Conservation (phyloP, 805 yeast species). For the Blastobotrys americana region DNA sequence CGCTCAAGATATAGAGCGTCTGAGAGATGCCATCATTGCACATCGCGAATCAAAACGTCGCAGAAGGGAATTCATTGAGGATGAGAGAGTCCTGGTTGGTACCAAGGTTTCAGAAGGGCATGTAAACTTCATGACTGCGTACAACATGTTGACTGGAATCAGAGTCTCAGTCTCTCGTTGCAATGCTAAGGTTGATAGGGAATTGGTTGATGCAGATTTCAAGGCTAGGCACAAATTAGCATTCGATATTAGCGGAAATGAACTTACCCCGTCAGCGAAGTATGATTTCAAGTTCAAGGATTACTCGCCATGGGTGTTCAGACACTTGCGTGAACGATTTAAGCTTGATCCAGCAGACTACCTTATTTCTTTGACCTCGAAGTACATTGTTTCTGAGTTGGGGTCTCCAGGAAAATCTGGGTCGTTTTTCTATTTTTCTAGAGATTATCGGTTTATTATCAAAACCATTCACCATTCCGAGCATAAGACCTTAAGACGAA, state of each 20-base stretch:
- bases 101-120: constrained; percentile 88
- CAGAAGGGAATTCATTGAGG: constrained; percentile 29
- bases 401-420: constrained; percentile 98
- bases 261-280: constrained; percentile 84
- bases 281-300: constrained; percentile 96
- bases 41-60: constrained; percentile 26
- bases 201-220: constrained; percentile 66
- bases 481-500: constrained; percentile 70
- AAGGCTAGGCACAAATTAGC: constrained; percentile 66
- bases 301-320: constrained; percentile 87
- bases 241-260: constrained; percentile 76
- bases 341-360: constrained; percentile 95
- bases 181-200: constrained; percentile 69
- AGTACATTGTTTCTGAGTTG: constrained; percentile 81
- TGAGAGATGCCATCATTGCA: constrained; percentile 27
- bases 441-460: constrained; percentile 90
- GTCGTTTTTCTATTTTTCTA: constrained; percentile 87
- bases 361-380: constrained; percentile 83
- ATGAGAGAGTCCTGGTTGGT: constrained; percentile 55
- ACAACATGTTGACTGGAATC: constrained; percentile 95
- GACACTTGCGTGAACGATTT: constrained; percentile 72
- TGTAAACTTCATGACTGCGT: constrained; percentile 86
- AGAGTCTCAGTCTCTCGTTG: constrained; percentile 91
- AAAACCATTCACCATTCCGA: constrained; percentile 93
- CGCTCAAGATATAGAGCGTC: constrained; percentile 22